Evolutionary conservation across 371 early-diverging fungal genomes (phyloP).

Genomic region (Quaeritorhiza haematococci): DNA sequence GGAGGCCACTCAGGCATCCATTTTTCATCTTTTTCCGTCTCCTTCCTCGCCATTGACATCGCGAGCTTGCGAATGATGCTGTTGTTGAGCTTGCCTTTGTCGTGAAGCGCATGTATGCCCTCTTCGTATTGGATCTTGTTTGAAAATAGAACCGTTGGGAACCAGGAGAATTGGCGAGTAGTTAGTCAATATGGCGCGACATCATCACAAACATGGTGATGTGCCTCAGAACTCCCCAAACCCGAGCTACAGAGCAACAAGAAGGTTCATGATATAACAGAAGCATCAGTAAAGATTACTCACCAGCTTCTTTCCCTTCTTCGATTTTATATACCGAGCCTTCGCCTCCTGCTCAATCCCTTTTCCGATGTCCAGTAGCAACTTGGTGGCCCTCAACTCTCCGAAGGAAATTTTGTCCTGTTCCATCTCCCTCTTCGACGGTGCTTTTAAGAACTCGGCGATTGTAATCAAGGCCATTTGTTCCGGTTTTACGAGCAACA

Average conservation of each 20-base stretch:
- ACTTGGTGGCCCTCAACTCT: conserved; percentile 18
- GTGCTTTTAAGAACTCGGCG: conserved; percentile 54
- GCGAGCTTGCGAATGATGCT: conserved; percentile 70
- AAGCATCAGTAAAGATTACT: too few relatives aligned
- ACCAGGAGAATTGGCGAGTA: not conserved
- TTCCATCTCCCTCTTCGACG: conserved; percentile 55
- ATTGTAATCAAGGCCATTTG: conserved; percentile 83
- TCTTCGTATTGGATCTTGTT: not conserved
- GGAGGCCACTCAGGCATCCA: conserved; percentile 55
- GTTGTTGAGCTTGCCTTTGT: conserved; percentile 57
- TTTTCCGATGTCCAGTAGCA: conserved; percentile 66
- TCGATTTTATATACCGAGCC: conserved; percentile 66
- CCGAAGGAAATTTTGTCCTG: conserved; percentile 32
- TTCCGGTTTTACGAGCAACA: conserved; percentile 66
- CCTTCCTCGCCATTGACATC: conserved; percentile 46
- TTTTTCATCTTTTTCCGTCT: conserved; percentile 23
- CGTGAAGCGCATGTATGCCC: conserved; percentile 16
- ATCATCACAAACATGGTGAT: not conserved
- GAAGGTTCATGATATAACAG: conserved; percentile 1
- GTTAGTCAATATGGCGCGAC: not conserved
- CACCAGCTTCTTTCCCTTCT: conserved; percentile 50
- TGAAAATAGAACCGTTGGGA: not conserved
- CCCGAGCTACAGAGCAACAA: not conserved
- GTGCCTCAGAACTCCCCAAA: not conserved
- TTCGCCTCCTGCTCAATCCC: conserved; percentile 81